Evolutionary conservation across 129 eudicot genomes (phyloP).

Genomic region (Silybum marianum): DNA sequence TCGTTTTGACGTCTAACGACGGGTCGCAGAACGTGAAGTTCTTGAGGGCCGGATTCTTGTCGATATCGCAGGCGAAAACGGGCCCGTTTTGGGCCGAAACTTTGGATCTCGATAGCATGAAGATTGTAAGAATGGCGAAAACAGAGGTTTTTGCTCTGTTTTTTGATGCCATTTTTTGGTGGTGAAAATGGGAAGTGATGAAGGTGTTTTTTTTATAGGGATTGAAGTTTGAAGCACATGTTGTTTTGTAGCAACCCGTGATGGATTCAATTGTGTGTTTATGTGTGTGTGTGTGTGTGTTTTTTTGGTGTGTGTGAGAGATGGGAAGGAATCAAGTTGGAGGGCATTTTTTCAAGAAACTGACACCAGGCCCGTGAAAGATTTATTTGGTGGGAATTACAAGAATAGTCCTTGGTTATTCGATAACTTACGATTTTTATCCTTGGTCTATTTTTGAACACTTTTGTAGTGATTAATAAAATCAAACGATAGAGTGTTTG

Average conservation of each 20-base stretch:
- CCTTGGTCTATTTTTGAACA: too few species aligned
- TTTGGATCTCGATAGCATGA: not conserved
- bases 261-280: constrained; percentile 20
- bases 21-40: constrained; percentile 62
- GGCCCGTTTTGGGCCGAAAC: constrained; percentile 53
- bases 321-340: constrained; percentile 35
- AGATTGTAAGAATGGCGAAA: constrained; percentile 35
- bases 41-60: constrained; percentile 42
- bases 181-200: not conserved
- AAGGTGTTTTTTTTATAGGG: constrained; percentile 34
- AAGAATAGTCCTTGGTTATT: constrained; percentile 12
- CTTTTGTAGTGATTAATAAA: not conserved
- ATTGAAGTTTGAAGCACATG: constrained; percentile 27
- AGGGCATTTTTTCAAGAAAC: constrained; percentile 25
- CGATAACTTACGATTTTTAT: not conserved
- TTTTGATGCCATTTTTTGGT: constrained; percentile 47
- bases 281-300: constrained; percentile 12
- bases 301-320: constrained; percentile 25
- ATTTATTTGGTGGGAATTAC: constrained; percentile 18
- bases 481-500: not conserved
- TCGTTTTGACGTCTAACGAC: constrained; percentile 40
- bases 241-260: constrained; percentile 65
- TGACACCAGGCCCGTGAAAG: constrained; percentile 39
- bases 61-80: constrained; percentile 70
- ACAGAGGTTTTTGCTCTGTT: constrained; percentile 55